Conservation (phyloP, 192 early-diverging fungal species). For the Thoreauomyces humboldtii region DNA sequence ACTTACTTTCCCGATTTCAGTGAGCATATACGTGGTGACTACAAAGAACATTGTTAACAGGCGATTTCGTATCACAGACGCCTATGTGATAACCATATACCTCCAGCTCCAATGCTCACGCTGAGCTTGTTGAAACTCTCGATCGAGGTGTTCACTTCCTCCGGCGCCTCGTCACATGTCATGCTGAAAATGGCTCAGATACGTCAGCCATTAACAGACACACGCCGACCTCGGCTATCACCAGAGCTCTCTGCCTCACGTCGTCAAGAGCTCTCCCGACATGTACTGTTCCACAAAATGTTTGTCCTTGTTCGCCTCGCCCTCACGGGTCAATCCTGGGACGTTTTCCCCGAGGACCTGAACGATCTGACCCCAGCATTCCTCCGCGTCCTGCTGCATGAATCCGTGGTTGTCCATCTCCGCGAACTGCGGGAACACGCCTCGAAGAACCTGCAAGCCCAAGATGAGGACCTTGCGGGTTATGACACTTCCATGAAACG, state of each 20-base stretch:
- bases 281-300: constrained; percentile 82
- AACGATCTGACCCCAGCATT: constrained; percentile 91
- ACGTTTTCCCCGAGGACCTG: constrained; percentile 64
- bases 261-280: constrained; percentile 53
- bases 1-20: constrained; percentile 58
- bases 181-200: constrained; percentile 42
- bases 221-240: not conserved
- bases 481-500: too few relatives aligned
- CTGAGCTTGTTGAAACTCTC: constrained; percentile 77
- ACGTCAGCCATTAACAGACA: not conserved
- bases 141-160: constrained; percentile 60
- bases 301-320: constrained; percentile 32
- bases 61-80: not conserved
- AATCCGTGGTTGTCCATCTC: constrained; percentile 69
- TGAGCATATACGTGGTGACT: constrained; percentile 76
- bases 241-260: constrained; percentile 29
- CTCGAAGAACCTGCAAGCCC: constrained; percentile 57
- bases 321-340: constrained; percentile 41
- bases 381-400: constrained; percentile 98
- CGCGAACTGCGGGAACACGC: constrained; percentile 82
- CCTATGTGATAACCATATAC: constrained; percentile 6
- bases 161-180: constrained; percentile 76
- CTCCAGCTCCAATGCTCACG: constrained; percentile 58
- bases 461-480: not conserved
- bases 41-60: too few relatives aligned